Percentiles rank a stretch among this genome's conserved stretches.
Evolutionary conservation across 75 land plant species (phyloP).

Genomic region (Cryptomeria japonica): DNA sequence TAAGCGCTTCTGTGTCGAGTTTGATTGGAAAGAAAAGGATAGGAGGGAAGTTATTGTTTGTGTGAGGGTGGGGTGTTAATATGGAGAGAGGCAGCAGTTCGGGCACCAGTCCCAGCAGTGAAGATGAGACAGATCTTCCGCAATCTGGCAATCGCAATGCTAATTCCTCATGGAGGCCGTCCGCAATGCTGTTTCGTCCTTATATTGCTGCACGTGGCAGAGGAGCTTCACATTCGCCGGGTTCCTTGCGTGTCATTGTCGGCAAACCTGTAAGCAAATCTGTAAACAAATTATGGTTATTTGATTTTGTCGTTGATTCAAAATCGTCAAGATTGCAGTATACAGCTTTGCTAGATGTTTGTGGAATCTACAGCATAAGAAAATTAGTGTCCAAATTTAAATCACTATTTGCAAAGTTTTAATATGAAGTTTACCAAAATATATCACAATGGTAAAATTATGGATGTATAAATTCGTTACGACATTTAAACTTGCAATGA

Average conservation of each 20-base stretch:
- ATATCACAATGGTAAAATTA: not conserved
- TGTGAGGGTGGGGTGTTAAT: not conserved
- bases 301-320: not conserved
- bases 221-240: not conserved
- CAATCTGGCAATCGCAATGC: not conserved
- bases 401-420: not conserved
- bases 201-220: not conserved
- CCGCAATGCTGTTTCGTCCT: not conserved
- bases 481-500: too few relatives aligned
- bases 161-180: not conserved
- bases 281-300: not conserved
- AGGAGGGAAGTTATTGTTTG: not conserved
- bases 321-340: not conserved
- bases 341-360: not conserved
- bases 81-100: not conserved
- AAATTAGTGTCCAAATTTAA: too few relatives aligned
- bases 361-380: not conserved
- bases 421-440: not conserved
- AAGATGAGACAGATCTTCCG: conserved; percentile 1
- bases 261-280: not conserved
- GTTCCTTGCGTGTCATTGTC: not conserved
- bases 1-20: not conserved
- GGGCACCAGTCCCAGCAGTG: not conserved
- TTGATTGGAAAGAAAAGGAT: not conserved
- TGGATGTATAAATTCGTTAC: too few relatives aligned